Percentiles rank a stretch among this genome's conserved stretches.
Evolutionary conservation across 2,329 filamentous ascomycete genomes (phyloP).

Genomic region (Bretziella fagacearum): DNA sequence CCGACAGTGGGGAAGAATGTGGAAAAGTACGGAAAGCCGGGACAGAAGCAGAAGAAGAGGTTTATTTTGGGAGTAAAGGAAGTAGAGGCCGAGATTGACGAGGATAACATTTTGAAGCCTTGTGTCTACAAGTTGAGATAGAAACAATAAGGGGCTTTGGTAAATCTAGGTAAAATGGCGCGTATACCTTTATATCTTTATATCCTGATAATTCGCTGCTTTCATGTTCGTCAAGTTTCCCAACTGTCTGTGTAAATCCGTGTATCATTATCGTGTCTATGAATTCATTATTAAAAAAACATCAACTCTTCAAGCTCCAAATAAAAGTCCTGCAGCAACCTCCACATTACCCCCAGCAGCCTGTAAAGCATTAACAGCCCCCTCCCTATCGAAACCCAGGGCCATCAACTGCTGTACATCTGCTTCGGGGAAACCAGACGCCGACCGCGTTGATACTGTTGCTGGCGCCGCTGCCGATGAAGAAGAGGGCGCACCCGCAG

Average conservation of each 20-base stretch:
- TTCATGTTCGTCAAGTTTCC: neutral
- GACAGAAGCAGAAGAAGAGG: constrained; percentile 34
- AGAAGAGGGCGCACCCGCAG: constrained; percentile 16
- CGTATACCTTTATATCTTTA: neutral
- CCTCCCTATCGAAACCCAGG: constrained; percentile 58
- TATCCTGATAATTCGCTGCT: neutral
- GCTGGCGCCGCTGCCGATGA: constrained; percentile 19
- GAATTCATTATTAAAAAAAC: constrained; percentile 3
- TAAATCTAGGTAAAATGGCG: neutral
- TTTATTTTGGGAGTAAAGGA: constrained; percentile 30
- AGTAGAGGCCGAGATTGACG: constrained; percentile 45
- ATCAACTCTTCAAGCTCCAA: constrained; percentile 29
- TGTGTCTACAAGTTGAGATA: constrained; percentile 89
- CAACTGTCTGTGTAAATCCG: neutral
- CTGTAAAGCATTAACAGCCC: constrained; percentile 65
- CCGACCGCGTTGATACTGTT: constrained; percentile 18
- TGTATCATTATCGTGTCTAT: neutral
- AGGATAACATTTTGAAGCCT: constrained; percentile 60
- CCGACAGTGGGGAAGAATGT: constrained; percentile 62
- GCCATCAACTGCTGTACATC: constrained; percentile 59
- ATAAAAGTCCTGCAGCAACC: constrained; percentile 68
- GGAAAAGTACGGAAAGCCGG: constrained; percentile 37
- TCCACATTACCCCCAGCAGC: constrained; percentile 77
- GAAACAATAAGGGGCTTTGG: neutral
- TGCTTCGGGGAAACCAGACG: constrained; percentile 36